phyloP scores from a whole-genome alignment of 2,329 filamentous ascomycete genomes.

The Penicillium brasilianum region DNA sequence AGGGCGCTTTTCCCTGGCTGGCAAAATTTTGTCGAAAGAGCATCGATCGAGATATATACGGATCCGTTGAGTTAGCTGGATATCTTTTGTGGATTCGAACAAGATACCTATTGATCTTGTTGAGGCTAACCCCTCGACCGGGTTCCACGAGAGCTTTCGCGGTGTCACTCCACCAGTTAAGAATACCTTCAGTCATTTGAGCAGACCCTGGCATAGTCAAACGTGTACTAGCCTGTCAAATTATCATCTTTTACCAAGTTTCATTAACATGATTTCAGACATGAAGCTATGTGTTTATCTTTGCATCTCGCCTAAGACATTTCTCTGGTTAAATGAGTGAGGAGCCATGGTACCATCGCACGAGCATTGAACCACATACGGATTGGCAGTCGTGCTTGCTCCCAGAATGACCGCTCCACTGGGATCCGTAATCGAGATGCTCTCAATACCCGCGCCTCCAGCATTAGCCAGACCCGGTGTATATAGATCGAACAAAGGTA shows the following conservation, averaged over 20 bases:
- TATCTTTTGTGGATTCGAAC: no score
- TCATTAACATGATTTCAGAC: neutral
- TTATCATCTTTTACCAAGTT: neutral
- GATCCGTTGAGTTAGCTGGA: neutral
- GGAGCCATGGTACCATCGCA: neutral
- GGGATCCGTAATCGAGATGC: neutral
- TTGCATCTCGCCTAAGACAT: neutral
- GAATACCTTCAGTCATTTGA: neutral
- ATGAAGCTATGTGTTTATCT: neutral
- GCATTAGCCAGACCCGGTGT: neutral
- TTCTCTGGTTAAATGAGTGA: neutral
- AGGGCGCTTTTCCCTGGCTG: neutral
- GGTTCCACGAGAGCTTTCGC: neutral
- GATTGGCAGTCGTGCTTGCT: neutral
- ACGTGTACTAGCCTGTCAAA: neutral
- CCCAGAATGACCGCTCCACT: neutral
- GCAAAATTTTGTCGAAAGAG: conserved; percentile 1
- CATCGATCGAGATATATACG: neutral
- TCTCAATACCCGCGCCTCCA: neutral
- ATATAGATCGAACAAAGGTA: neutral
- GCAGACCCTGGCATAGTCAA: neutral
- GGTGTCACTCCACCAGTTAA: neutral
- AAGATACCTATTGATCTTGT: no score
- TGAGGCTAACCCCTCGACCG: neutral
- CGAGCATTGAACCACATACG: neutral